These are phyloP conservation scores for Persicaria maculosa DNA, from an alignment of 148 eudicot genomes.

Conservation along the genomic window DNA sequence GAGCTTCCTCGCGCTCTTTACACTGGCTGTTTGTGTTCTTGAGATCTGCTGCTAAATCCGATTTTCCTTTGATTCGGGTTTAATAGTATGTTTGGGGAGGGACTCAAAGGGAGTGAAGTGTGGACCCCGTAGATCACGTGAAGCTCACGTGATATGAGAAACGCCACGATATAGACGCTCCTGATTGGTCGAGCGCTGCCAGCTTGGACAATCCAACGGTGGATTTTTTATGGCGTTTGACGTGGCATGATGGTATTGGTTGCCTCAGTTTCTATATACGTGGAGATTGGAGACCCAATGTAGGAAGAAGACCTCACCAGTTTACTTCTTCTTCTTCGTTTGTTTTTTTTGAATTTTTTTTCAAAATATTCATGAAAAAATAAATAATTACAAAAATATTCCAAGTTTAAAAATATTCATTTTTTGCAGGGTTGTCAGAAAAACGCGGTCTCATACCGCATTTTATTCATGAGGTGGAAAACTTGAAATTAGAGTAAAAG, in stretches of 20 bases:
- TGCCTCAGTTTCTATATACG: constrained; percentile 24
- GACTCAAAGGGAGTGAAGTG: not conserved
- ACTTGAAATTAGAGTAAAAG: too few species aligned
- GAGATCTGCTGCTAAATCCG: constrained; percentile 10
- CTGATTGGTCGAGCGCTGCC: constrained; percentile 32
- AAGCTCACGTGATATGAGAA: constrained; percentile 20
- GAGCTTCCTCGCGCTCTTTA: constrained; percentile 16
- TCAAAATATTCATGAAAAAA: too few species aligned
- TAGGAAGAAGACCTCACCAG: not conserved
- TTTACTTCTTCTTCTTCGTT: not conserved
- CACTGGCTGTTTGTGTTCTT: not conserved
- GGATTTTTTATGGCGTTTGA: not conserved
- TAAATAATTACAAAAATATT: too few species aligned
- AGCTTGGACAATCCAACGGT: constrained; percentile 57
- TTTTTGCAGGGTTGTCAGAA: too few species aligned
- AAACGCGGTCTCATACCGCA: too few species aligned
- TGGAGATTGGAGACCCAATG: constrained; percentile 31
- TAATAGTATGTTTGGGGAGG: not conserved
- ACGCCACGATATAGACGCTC: constrained; percentile 24
- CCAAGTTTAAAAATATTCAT: too few species aligned
- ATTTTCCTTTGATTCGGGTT: constrained; percentile 3
- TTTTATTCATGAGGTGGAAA: too few species aligned
- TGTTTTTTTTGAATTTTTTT: not conserved
- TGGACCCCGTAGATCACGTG: constrained; percentile 7
- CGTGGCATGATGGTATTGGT: constrained; percentile 58